Evolutionary conservation across 2,329 filamentous ascomycete genomes (phyloP).

Genomic region (Aphanoascus verrucosus): DNA sequence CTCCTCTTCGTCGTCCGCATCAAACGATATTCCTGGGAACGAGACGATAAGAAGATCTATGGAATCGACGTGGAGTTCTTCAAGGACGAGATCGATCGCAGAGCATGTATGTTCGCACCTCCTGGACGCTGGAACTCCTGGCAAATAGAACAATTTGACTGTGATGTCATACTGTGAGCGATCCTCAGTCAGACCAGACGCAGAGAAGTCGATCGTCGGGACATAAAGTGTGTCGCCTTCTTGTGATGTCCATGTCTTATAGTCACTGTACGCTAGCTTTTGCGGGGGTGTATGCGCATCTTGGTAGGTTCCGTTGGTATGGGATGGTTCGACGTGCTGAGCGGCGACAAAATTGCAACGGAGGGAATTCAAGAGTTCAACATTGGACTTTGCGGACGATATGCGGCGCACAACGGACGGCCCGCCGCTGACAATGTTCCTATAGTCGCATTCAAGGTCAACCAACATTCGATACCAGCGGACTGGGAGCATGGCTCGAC

Average conservation of each 20-base stretch:
- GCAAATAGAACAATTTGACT: constrained; percentile 87
- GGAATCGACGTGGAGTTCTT: constrained; percentile 62
- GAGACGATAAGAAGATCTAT: constrained; percentile 87
- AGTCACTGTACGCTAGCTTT: constrained; percentile 23
- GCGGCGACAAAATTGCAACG: constrained; percentile 70
- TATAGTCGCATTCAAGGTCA: constrained; percentile 23
- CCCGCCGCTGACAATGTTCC: constrained; percentile 76
- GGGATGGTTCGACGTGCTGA: constrained; percentile 46
- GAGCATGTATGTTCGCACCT: constrained; percentile 63
- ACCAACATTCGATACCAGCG: constrained; percentile 4
- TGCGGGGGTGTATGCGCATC: constrained; percentile 10
- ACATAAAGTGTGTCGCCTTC: constrained; percentile 57
- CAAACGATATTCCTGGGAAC: constrained; percentile 87
- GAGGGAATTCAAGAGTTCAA: constrained; percentile 81
- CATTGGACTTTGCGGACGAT: constrained; percentile 72
- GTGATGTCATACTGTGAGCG: constrained; percentile 83
- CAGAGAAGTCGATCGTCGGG: constrained; percentile 63
- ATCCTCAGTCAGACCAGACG: constrained; percentile 67
- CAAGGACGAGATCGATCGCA: constrained; percentile 67
- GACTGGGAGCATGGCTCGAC: constrained; percentile 22
- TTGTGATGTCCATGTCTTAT: constrained; percentile 54
- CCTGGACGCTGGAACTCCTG: constrained; percentile 52
- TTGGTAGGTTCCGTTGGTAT: constrained; percentile 22
- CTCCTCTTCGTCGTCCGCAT: constrained; percentile 78
- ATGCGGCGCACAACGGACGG: constrained; percentile 75